phyloP scores from a whole-genome alignment of 1,139 yeast species.

The Debaryomycetaceae sp. region DNA sequence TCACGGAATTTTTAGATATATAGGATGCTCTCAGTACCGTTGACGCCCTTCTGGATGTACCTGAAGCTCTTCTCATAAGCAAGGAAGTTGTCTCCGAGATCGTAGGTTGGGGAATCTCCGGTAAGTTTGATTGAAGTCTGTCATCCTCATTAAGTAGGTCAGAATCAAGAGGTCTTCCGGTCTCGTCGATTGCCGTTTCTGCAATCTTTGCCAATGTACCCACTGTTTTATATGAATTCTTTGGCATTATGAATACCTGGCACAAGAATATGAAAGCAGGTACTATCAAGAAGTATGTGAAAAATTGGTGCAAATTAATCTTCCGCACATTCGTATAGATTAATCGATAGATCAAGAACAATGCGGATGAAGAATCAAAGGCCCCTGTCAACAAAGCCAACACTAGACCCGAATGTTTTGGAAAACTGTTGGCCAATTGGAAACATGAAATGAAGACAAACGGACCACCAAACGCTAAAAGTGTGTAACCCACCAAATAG shows the following conservation, averaged over 20 bases:
- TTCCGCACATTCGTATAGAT: slow-evolving; percentile 46
- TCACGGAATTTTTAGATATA: slow-evolving; percentile 34
- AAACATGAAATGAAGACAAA: slow-evolving; percentile 46
- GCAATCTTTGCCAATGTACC: slow-evolving; percentile 65
- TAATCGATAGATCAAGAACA: slow-evolving; percentile 58
- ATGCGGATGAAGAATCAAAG: slow-evolving; percentile 40
- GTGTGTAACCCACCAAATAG: slow-evolving; percentile 38
- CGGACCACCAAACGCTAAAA: slow-evolving; percentile 46
- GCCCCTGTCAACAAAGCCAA: slow-evolving; percentile 43
- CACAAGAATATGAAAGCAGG: slow-evolving; percentile 73
- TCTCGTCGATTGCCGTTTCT: slow-evolving; percentile 68
- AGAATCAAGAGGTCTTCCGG: slow-evolving; percentile 47
- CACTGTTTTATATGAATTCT: slow-evolving; percentile 65
- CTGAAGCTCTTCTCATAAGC: slow-evolving; percentile 35
- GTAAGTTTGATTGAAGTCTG: slow-evolving; percentile 14
- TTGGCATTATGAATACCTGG: slow-evolving; percentile 78
- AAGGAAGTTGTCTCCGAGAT: slow-evolving; percentile 42
- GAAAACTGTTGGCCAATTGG: slow-evolving; percentile 46
- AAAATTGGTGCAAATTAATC: slow-evolving; percentile 50
- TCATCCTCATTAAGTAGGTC: slow-evolving; percentile 38
- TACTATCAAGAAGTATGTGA: slow-evolving; percentile 61
- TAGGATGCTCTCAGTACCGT: slow-evolving; percentile 30
- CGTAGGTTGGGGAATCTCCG: slow-evolving; percentile 27
- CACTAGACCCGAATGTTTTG: slow-evolving; percentile 39
- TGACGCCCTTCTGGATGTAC: slow-evolving; percentile 33